A percentile compares a stretch with the other conserved stretches of the same genome.
Conservation (phyloP, 2,329 filamentous ascomycete genomes). For the Anisogramma anomala region DNA sequence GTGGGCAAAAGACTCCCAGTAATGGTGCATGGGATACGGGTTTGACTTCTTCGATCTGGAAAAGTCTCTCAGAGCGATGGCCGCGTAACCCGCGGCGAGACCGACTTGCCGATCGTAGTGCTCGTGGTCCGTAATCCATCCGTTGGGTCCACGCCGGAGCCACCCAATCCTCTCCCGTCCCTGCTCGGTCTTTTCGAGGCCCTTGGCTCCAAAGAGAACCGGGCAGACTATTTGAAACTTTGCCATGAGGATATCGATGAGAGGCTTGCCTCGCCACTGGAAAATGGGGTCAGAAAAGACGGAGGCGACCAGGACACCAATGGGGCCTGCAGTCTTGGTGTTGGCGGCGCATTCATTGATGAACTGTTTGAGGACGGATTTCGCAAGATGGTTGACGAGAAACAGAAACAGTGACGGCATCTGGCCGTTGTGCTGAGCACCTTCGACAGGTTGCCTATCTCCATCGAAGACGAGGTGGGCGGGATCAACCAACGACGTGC, state of each 20-base stretch:
- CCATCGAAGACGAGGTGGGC: conserved; percentile 37
- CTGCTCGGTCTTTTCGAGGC: conserved; percentile 58
- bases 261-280: conserved; percentile 49
- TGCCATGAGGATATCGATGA: conserved; percentile 68
- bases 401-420: conserved; percentile 56
- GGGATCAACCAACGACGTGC: conserved; percentile 38
- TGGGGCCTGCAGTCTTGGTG: conserved; percentile 53
- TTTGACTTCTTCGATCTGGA: conserved; percentile 55
- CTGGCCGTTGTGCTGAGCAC: conserved; percentile 32
- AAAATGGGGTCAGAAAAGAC: conserved; percentile 56
- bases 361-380: conserved; percentile 55
- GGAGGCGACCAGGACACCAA: conserved; percentile 57
- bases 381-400: conserved; percentile 59
- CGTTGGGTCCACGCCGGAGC: conserved; percentile 44
- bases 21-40: conserved; percentile 66
- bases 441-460: conserved; percentile 29
- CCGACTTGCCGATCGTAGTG: conserved; percentile 78
- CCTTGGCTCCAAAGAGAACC: conserved; percentile 72
- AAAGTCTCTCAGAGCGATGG: conserved; percentile 75
- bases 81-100: conserved; percentile 71
- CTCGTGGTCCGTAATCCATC: conserved; percentile 55
- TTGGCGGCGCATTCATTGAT: conserved; percentile 49
- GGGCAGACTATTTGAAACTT: conserved; percentile 76
- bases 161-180: conserved; percentile 64
- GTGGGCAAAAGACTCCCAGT: conserved; percentile 67